These are phyloP conservation scores for Scleroderma bovista DNA, from an alignment of 768 basidiomycete genomes.

Conservation along the genomic window DNA sequence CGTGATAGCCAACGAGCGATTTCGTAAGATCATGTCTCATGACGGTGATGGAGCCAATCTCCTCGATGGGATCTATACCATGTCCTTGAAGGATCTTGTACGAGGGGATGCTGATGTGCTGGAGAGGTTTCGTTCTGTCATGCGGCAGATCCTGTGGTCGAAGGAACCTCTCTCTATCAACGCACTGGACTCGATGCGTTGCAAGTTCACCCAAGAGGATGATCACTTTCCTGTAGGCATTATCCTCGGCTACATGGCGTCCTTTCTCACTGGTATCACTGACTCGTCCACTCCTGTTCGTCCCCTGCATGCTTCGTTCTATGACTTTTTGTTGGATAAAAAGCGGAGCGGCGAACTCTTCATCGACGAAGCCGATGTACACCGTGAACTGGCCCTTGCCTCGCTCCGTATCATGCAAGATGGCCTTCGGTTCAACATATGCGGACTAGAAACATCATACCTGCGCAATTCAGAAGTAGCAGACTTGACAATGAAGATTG, in stretches of 20 bases:
- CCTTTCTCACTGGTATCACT: constrained; percentile 1
- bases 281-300: constrained; percentile 3
- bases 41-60: neutral
- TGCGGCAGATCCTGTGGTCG: neutral
- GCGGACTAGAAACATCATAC: constrained; percentile 27
- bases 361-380: neutral
- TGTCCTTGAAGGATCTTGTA: neutral
- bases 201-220: neutral
- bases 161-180: neutral
- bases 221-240: neutral
- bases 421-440: constrained; percentile 26
- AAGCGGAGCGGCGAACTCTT: constrained; percentile 8
- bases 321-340: constrained; percentile 17
- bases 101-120: neutral
- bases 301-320: constrained; percentile 22
- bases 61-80: neutral
- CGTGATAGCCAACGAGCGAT: neutral
- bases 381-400: constrained; percentile 8
- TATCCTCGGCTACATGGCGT: neutral
- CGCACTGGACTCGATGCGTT: neutral
- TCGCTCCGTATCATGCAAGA: constrained; percentile 25
- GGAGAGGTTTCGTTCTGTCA: neutral
- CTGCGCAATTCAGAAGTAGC: constrained; percentile 21
- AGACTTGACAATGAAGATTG: neutral
- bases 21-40: neutral